Percentiles rank a stretch among this genome's conserved stretches.
These are phyloP conservation scores for Halenospora varia DNA, from an alignment of 495 filamentous ascomycete genomes.

Conservation along the genomic window DNA sequence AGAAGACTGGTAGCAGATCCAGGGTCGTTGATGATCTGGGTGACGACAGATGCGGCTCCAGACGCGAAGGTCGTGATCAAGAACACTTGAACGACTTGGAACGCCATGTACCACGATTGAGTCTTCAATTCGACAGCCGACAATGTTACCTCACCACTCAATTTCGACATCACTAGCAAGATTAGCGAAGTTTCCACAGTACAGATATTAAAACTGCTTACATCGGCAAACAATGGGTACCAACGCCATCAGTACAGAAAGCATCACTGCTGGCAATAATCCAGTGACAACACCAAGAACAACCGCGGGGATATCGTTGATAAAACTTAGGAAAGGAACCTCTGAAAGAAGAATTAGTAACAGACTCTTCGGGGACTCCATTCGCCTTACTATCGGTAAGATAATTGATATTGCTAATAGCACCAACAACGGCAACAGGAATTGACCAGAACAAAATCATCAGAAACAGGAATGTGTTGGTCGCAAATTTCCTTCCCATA, in stretches of 20 bases:
- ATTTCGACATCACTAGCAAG: conserved; percentile 54
- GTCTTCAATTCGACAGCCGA: conserved; percentile 77
- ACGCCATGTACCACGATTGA: conserved; percentile 88
- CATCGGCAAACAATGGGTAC: conserved; percentile 75
- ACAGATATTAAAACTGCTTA: conserved; percentile 20
- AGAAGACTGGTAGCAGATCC: conserved; percentile 58
- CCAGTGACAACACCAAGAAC: conserved; percentile 83
- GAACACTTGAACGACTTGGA: conserved; percentile 95
- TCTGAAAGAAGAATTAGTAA: conserved; percentile 11
- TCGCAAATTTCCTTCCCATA: conserved; percentile 62
- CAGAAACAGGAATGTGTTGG: conserved; percentile 64
- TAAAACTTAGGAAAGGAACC: conserved; percentile 46
- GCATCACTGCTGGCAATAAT: conserved; percentile 72
- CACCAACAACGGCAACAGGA: conserved; percentile 81
- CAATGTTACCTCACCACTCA: conserved; percentile 71
- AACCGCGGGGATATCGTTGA: conserved; percentile 62
- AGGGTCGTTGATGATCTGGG: conserved; percentile 62
- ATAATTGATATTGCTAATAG: conserved; percentile 81
- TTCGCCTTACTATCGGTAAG: conserved; percentile 46
- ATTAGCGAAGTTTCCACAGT: conserved; percentile 19
- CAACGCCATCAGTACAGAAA: conserved; percentile 84
- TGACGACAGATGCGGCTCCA: conserved; percentile 63
- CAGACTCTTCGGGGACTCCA: conserved; percentile 21
- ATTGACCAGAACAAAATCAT: conserved; percentile 96
- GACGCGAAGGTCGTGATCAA: conserved; percentile 81